Evolutionary conservation across 108 stramenopile genomes (phyloP), one percentile per base, ranked within the genome.

Genomic region (Cyclostephanos invisitatus): DNA sequence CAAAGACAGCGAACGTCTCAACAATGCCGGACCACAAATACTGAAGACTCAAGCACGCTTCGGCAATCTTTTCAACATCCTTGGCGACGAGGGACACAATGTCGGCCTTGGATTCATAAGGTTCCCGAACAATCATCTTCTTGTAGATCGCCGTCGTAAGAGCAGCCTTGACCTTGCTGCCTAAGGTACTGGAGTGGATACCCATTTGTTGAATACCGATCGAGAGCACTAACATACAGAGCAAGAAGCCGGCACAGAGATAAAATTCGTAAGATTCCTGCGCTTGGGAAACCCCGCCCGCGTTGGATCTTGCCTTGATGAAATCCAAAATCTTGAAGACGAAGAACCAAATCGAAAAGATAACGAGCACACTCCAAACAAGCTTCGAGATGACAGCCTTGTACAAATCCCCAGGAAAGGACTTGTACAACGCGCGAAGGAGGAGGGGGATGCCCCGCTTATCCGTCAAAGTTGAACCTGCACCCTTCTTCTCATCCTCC

Each of bases 121-220:
- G 36, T n/a, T 64, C 63, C 14, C 63, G 63, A 64, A 64, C 63
- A 64, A 64, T 64, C 29, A 64, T 64, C 38, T 64, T 64, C 63
- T 64, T 64, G 40, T 64, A 64, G 63, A 64, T 64, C 36, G 35
- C 29, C 17, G 63, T 64, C 5, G 63, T 64, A 24, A 64, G 63
- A 64, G 63, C 29, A 44, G 63, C 63, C 38, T 64, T 64, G 63
- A 64, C 63, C 63, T 64, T 64, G 63, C 38, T 18, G 29, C 63
- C 63, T 38, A 64, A 64, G 6, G 2, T 64, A 24, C 38, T 44
- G 38, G 63, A 64, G 63, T 64, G 44, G 63, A 64, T 64, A 64
- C 63, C 63, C 63, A 64, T 64, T 49, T 64, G 63, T 20, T 64
- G 63, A 38, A 64, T 64, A 64, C 63, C 63, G 38, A 64, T 64